A percentile compares a stretch with the other conserved stretches of the same genome.
Conservation (phyloP, 164 flowering plant species). For the Liriodendron chinense region DNA sequence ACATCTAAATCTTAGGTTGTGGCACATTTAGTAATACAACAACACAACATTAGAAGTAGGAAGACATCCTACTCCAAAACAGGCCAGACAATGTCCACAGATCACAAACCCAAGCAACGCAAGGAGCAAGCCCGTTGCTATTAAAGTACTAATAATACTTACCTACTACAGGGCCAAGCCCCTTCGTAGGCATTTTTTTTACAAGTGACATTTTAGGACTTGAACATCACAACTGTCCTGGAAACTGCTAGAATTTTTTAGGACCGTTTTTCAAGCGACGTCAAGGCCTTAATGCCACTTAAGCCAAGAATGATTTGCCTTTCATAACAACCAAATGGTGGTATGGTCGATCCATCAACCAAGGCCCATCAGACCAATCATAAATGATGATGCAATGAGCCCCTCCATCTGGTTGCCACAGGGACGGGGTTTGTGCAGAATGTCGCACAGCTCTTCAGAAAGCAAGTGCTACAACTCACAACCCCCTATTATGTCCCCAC, state of each 20-base stretch:
- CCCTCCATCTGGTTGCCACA: constrained; percentile 41
- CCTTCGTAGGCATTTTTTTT: background rate
- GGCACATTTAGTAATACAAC: too few relatives aligned
- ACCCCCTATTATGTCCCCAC: constrained; percentile 12
- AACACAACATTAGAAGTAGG: too few relatives aligned
- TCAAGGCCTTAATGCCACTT: constrained; percentile 34
- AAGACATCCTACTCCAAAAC: too few relatives aligned
- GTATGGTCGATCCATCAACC: constrained; percentile 28
- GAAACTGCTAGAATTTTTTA: background rate
- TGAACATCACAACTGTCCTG: constrained; percentile 8
- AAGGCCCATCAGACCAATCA: constrained; percentile 21
- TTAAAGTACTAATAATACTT: too few relatives aligned
- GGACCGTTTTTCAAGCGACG: constrained; percentile 9
- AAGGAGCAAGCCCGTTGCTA: too few relatives aligned
- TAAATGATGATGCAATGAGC: constrained; percentile 19
- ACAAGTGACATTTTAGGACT: constrained; percentile 16
- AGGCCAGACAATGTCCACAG: too few relatives aligned
- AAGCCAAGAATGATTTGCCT: constrained; percentile 95
- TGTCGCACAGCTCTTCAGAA: background rate
- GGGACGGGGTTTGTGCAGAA: constrained; percentile 24
- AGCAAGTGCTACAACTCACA: constrained; percentile 8
- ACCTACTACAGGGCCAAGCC: background rate
- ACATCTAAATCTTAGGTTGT: too few relatives aligned
- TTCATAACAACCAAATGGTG: constrained; percentile 41
- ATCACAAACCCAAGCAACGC: background rate